Evolutionary conservation across 306 rosid species (phyloP).

Genomic region (Sindora glabra): DNA sequence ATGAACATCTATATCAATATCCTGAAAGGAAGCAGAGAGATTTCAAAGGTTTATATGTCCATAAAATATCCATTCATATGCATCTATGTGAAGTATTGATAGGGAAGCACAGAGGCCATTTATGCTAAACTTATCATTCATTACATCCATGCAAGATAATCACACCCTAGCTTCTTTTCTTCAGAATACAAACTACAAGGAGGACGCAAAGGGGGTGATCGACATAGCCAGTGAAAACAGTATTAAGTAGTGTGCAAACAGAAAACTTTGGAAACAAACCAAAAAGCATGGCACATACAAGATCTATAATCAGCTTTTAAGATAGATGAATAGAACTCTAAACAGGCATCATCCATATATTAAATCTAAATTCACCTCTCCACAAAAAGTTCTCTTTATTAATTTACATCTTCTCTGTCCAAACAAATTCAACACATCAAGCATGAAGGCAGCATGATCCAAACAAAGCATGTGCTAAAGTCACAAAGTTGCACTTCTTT

Average conservation of each 20-base stretch:
- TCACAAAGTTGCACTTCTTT: too few species aligned
- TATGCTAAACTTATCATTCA: too few species aligned
- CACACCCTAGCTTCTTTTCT: too few species aligned
- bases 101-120: too few species aligned
- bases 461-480: conserved; percentile 1
- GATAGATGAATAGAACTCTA: not conserved
- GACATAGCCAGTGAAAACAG: too few species aligned
- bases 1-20: conserved; percentile 53
- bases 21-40: conserved; percentile 46
- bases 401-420: not conserved
- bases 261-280: not conserved
- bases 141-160: too few species aligned
- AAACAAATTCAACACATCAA: not conserved
- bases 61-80: not conserved
- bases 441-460: not conserved
- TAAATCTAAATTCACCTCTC: not conserved
- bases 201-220: too few species aligned
- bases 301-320: not conserved
- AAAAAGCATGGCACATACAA: not conserved
- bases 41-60: not conserved
- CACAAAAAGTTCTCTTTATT: not conserved
- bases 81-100: too few species aligned
- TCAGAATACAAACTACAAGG: too few species aligned
- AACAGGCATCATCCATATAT: too few species aligned
- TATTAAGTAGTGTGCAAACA: not conserved